phyloP scores from a whole-genome alignment of 495 filamentous ascomycete species.

The Lichenothelia convexa region DNA sequence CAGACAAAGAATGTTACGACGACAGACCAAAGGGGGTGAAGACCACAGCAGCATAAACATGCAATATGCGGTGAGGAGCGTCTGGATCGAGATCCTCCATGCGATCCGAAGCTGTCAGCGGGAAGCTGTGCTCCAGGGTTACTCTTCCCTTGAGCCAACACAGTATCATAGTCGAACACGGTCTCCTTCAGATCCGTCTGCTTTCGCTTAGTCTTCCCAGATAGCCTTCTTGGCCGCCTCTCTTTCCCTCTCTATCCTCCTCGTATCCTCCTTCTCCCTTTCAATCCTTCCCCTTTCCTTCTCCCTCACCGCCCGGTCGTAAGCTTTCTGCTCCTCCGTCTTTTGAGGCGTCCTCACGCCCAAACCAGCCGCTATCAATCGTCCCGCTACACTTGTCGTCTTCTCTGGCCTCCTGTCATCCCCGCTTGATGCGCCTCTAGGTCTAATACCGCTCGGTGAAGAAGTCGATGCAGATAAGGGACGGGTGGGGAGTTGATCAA shows the following conservation, averaged over 20 bases:
- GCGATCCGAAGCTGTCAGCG: too few relatives aligned
- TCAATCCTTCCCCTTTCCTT: constrained; percentile 67
- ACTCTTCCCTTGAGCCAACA: too few relatives aligned
- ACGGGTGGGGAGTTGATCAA: neutral
- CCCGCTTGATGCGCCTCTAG: constrained; percentile 12
- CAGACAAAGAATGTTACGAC: too few relatives aligned
- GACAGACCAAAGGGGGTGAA: too few relatives aligned
- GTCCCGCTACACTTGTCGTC: constrained; percentile 73
- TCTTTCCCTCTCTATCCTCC: constrained; percentile 43
- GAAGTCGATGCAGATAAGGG: neutral
- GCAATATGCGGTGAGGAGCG: too few relatives aligned
- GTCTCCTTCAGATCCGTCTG: neutral
- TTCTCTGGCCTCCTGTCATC: constrained; percentile 51
- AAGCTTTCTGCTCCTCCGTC: constrained; percentile 77
- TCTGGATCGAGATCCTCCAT: too few relatives aligned
- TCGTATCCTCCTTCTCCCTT: constrained; percentile 47
- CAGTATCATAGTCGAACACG: too few relatives aligned
- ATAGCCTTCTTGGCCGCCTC: constrained; percentile 55
- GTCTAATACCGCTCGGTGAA: neutral
- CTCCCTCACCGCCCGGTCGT: constrained; percentile 67
- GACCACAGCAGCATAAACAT: too few relatives aligned
- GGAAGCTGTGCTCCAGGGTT: too few relatives aligned
- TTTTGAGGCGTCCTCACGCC: constrained; percentile 62
- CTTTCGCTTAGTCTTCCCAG: constrained; percentile 49
- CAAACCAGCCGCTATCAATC: constrained; percentile 79